These are phyloP conservation scores for Hypericum androsaemum DNA, from an alignment of 345 rosid species.

Conservation along the genomic window DNA sequence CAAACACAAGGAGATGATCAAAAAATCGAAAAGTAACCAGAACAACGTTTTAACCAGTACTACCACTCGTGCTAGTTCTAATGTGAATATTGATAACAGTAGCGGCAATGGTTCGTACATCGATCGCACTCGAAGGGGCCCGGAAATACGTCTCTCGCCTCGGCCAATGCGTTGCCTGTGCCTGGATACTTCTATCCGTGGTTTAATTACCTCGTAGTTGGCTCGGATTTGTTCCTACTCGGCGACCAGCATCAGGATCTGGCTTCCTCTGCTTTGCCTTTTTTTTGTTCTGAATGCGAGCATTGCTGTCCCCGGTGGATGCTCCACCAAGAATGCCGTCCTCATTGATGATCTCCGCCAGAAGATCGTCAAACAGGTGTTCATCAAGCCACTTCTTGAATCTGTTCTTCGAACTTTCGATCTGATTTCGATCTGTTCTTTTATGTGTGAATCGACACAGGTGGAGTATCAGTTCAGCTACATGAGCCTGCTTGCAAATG, in stretches of 20 bases:
- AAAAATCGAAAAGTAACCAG: too few species aligned
- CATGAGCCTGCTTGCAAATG: conserved; percentile 88
- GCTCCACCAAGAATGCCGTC: conserved; percentile 28
- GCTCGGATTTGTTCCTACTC: conserved; percentile 72
- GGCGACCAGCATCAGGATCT: conserved; percentile 51
- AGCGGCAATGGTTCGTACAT: conserved; percentile 40
- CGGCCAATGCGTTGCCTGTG: conserved; percentile 13
- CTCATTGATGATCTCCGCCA: conserved; percentile 70
- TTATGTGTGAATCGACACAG: conserved; percentile 22
- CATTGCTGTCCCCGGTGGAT: conserved; percentile 29
- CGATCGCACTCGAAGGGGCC: conserved; percentile 27
- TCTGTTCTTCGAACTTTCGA: too few species aligned
- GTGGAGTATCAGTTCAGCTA: conserved; percentile 87
- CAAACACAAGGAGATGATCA: too few species aligned
- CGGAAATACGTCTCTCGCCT: not conserved
- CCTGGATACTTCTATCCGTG: conserved; percentile 68
- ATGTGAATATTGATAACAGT: not conserved
- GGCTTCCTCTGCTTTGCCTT: conserved; percentile 17
- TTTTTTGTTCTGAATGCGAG: conserved; percentile 40
- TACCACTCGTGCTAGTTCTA: not conserved
- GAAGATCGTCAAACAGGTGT: conserved; percentile 86
- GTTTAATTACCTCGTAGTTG: conserved; percentile 45
- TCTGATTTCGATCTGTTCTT: too few species aligned
- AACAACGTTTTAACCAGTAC: too few species aligned
- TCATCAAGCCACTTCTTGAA: too few species aligned